Conservation (phyloP, 2,329 filamentous ascomycete species). For the Penicillium sp. region DNA sequence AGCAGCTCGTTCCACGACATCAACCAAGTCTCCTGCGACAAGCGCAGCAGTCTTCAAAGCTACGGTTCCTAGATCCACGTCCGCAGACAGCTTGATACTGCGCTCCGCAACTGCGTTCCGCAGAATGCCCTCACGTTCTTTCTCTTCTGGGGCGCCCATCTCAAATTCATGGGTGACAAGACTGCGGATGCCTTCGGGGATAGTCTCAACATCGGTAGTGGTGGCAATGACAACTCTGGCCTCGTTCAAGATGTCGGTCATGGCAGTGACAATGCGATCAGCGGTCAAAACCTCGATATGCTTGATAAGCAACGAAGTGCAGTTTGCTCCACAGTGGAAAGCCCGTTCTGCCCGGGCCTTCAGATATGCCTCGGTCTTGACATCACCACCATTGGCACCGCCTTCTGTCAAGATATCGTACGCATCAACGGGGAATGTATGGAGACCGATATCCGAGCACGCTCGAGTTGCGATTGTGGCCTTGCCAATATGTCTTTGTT, state of each 20-base stretch:
- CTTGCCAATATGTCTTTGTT: slow-evolving; percentile 91
- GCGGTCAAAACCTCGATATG: slow-evolving; percentile 90
- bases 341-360: slow-evolving; percentile 85
- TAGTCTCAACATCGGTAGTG: slow-evolving; percentile 90
- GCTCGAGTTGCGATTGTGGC: slow-evolving; percentile 72
- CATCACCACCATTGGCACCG: slow-evolving; percentile 79
- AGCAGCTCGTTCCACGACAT: slow-evolving; percentile 87
- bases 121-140: slow-evolving; percentile 84
- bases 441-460: slow-evolving; percentile 84
- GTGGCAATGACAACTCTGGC: slow-evolving; percentile 85
- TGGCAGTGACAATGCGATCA: slow-evolving; percentile 80
- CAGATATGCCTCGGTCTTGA: slow-evolving; percentile 89
- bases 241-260: slow-evolving; percentile 79
- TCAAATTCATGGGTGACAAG: slow-evolving; percentile 95
- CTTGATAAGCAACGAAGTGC: slow-evolving; percentile 78
- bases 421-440: slow-evolving; percentile 83
- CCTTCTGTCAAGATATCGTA: slow-evolving; percentile 95
- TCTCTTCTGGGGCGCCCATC: slow-evolving; percentile 87
- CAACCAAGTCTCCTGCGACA: slow-evolving; percentile 88
- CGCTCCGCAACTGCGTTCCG: slow-evolving; percentile 73
- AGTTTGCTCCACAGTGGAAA: slow-evolving; percentile 80
- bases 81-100: slow-evolving; percentile 72
- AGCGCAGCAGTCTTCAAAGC: slow-evolving; percentile 94
- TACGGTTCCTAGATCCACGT: slow-evolving; percentile 79
- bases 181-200: slow-evolving; percentile 83